These are phyloP conservation scores for Pterocarpus macrocarpus DNA, from an alignment of 306 rosid species.

Conservation along the genomic window DNA sequence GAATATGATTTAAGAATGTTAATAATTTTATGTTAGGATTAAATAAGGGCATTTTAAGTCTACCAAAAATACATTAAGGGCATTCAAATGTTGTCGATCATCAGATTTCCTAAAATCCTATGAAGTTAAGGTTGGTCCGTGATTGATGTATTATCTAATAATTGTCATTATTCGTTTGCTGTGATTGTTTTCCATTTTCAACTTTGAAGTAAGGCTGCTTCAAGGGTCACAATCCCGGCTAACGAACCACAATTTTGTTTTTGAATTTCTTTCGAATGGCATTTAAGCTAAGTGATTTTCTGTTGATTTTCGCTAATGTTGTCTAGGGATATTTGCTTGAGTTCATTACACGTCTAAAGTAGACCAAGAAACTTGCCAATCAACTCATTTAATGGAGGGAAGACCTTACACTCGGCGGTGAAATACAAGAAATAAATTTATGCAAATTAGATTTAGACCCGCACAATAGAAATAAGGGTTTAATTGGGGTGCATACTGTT, in stretches of 20 bases:
- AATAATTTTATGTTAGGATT: not conserved
- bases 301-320: not conserved
- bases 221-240: not conserved
- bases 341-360: not conserved
- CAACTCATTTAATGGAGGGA: no score
- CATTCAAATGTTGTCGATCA: slow-evolving; percentile 4
- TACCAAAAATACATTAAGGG: not conserved
- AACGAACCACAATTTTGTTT: not conserved
- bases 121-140: not conserved
- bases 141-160: not conserved
- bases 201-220: not conserved
- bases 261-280: not conserved
- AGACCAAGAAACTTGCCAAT: not conserved
- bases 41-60: not conserved
- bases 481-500: no score
- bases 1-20: not conserved
- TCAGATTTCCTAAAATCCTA: not conserved
- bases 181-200: not conserved
- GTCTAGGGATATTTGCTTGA: not conserved
- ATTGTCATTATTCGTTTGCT: not conserved
- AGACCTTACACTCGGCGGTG: not conserved
- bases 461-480: no score
- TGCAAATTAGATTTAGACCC: no score
- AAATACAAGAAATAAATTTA: not conserved
- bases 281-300: slow-evolving; percentile 7